These are phyloP conservation scores for Yamadazyma dushanensis DNA, from an alignment of 1,139 yeast species.

Conservation along the genomic window DNA sequence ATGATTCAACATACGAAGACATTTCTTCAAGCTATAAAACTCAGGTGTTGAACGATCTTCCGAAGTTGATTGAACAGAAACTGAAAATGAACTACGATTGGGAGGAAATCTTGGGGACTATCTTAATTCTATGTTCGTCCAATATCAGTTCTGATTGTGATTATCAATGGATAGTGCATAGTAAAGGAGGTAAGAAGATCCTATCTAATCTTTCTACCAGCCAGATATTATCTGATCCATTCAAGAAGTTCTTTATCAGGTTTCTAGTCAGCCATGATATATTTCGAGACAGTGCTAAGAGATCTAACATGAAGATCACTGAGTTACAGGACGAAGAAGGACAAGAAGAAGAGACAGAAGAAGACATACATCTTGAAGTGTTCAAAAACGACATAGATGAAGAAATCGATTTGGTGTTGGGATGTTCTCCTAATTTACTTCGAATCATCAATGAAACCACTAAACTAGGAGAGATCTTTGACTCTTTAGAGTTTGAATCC, in stretches of 20 bases:
- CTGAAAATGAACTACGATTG: constrained; percentile 23
- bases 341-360: constrained; percentile 5
- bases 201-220: constrained; percentile 11
- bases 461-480: constrained; percentile 32
- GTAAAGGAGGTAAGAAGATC: constrained; percentile 35
- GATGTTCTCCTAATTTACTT: constrained; percentile 36
- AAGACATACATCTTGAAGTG: constrained; percentile 17
- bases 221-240: constrained; percentile 11
- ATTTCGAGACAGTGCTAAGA: constrained; percentile 36
- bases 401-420: constrained; percentile 34
- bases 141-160: constrained; percentile 41
- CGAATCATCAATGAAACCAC: constrained; percentile 33
- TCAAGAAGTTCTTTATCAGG: constrained; percentile 30
- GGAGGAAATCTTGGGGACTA: constrained; percentile 39
- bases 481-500: constrained; percentile 24
- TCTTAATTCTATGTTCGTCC: constrained; percentile 35
- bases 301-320: not conserved
- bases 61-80: constrained; percentile 25
- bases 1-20: constrained; percentile 20
- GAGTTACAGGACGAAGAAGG: not conserved
- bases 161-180: constrained; percentile 32
- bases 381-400: constrained; percentile 30
- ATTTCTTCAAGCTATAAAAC: constrained; percentile 24
- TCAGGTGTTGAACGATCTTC: constrained; percentile 26
- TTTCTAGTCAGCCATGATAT: constrained; percentile 40